phyloP scores from a whole-genome alignment of 2,329 filamentous ascomycete species.

The Colletotrichum kahawae region DNA sequence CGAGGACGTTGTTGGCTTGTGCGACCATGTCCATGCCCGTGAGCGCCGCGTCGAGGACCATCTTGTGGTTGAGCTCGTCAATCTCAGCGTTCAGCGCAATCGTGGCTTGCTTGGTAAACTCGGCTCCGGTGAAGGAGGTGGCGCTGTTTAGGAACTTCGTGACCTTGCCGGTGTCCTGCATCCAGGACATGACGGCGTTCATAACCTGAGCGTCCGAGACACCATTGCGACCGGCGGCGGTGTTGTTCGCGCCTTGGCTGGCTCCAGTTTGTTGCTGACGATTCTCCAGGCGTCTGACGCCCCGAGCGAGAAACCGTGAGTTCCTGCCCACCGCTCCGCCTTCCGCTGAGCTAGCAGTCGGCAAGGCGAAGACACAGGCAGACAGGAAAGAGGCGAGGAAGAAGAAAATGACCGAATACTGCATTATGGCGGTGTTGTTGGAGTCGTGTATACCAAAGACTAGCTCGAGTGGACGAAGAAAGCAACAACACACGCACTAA shows the following conservation, averaged over 20 bases:
- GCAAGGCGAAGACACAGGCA: not conserved
- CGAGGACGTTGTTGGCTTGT: slow-evolving; percentile 23
- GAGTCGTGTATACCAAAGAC: not conserved
- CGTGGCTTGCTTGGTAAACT: slow-evolving; percentile 25
- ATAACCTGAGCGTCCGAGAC: slow-evolving; percentile 22
- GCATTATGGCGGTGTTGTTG: slow-evolving; percentile 14
- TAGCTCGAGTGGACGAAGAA: not conserved
- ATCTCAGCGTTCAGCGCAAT: slow-evolving; percentile 27
- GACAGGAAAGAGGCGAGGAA: slow-evolving; percentile 1
- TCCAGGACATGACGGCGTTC: slow-evolving; percentile 26
- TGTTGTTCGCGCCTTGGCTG: slow-evolving; percentile 4
- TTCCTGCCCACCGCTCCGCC: not conserved
- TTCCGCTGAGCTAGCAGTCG: slow-evolving; percentile 12
- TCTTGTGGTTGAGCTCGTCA: slow-evolving; percentile 28
- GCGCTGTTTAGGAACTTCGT: slow-evolving; percentile 25
- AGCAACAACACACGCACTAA: not conserved
- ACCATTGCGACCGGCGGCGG: not conserved
- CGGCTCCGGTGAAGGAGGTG: slow-evolving; percentile 22
- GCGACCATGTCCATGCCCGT: slow-evolving; percentile 10
- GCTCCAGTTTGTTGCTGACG: not conserved
- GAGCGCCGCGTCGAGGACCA: slow-evolving; percentile 23
- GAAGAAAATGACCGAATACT: not conserved
- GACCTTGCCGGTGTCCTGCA: slow-evolving; percentile 25
- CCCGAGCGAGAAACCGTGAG: not conserved
- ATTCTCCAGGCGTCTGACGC: not conserved